Evolutionary conservation across 208 protist species (phyloP), one percentile per base, ranked within the genome.

Genomic region (Plasmodiophora brassicae): DNA sequence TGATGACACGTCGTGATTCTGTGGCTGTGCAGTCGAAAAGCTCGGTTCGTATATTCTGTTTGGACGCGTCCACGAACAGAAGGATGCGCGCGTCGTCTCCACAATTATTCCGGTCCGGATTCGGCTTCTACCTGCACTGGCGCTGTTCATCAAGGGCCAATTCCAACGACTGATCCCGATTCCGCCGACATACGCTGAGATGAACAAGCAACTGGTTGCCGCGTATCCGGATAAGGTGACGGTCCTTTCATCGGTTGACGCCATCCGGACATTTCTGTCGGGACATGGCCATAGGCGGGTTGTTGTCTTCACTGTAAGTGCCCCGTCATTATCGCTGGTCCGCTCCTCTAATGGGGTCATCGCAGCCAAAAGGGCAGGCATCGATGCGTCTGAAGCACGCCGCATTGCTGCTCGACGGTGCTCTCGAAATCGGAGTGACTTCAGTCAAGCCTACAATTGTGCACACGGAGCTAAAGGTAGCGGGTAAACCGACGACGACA

Each of bases 141-240:
- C 65, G 5, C 32, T 78, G 14, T 78, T 78, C 65, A 32, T 78
- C n/a, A 5, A 78, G 32, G 65, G 65, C 14, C 32, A 78, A 38
- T 78, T 78, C n/a, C n/a, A 14, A 32, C 65, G 65, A 44, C 65
- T 78, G 65, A 78, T 78, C 20, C 65, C 65, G 14, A 78, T 38
- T 38, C 32, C 32, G 5, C 32, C 41, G 32, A 78, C 32, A 32
- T 78, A 78, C n/a, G 5, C 65, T n/a, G 65, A 78, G n/a, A 44
- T 78, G 14, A 38, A 78, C 41, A 8, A 5, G 14, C 32, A 78
- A 44, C 65, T 78, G 65, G 65, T 78, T 36, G n/a, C 14, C 50
- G 50, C 14, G 50, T 57, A 57, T 25, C 50, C 50, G 14, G 25
- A 57, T 25, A 57, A 28, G 50, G 25, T 57, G 25, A 28, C 50